phyloP scores from a whole-genome alignment of 345 rosid species.

The Chamaenerion angustifolium region DNA sequence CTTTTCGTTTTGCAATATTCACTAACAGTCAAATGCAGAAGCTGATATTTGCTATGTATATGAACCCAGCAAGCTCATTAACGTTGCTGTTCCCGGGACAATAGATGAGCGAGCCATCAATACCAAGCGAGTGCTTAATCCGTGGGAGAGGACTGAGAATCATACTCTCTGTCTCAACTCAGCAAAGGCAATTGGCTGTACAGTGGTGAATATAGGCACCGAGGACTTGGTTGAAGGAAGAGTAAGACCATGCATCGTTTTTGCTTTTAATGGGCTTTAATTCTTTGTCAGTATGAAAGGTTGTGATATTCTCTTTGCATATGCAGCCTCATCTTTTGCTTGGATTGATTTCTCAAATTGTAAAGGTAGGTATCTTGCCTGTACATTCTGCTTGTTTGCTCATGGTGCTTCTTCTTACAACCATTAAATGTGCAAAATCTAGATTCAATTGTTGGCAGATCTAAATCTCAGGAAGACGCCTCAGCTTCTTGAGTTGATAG shows the following conservation, averaged over 20 bases:
- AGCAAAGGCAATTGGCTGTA: constrained; percentile 9
- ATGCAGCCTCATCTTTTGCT: constrained; percentile 7
- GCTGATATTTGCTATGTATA: background rate
- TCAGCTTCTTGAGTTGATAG: constrained; percentile 8
- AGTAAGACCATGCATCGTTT: constrained; percentile 3
- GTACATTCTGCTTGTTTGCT: background rate
- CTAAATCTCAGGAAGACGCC: constrained; percentile 7
- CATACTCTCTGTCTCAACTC: constrained; percentile 9
- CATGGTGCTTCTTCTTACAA: background rate
- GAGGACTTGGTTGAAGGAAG: constrained; percentile 8
- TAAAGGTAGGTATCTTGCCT: constrained; percentile 3
- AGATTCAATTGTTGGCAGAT: constrained; percentile 7
- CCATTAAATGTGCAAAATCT: background rate
- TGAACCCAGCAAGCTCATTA: constrained; percentile 6
- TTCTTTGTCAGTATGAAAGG: background rate
- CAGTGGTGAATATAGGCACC: constrained; percentile 7
- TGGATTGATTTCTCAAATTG: constrained; percentile 8
- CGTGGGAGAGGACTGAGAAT: constrained; percentile 7
- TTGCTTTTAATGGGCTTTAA: background rate
- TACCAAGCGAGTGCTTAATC: constrained; percentile 7
- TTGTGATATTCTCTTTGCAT: background rate
- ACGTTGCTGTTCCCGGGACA: constrained; percentile 8
- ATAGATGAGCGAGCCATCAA: constrained; percentile 8
- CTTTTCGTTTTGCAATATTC: background rate
- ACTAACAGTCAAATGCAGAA: background rate